These are phyloP conservation scores for Rutstroemia sp. DNA, from an alignment of 2,329 filamentous ascomycete genomes.

Conservation along the genomic window DNA sequence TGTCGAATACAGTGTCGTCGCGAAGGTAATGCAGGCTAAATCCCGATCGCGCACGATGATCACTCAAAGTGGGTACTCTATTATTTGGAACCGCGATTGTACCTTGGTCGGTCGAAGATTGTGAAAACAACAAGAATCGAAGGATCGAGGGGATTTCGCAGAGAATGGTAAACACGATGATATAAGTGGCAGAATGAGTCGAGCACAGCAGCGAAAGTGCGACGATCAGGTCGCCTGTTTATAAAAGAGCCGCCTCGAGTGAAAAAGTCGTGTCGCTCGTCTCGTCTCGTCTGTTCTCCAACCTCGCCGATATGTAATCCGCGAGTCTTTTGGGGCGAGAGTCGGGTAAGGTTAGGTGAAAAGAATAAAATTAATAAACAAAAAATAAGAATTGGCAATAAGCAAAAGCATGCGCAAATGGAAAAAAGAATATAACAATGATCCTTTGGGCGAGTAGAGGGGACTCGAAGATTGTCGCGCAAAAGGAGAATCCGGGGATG, in stretches of 20 bases:
- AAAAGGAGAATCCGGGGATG: slow-evolving; percentile 9
- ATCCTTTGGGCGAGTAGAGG: neutral
- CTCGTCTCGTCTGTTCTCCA: slow-evolving; percentile 16
- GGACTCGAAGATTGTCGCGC: neutral
- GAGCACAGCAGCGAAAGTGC: slow-evolving; percentile 15
- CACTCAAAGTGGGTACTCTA: slow-evolving; percentile 8
- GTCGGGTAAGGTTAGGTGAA: neutral
- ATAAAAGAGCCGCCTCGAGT: slow-evolving; percentile 12
- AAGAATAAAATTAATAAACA: neutral
- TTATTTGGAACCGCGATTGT: slow-evolving; percentile 3
- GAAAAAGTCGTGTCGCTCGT: slow-evolving; percentile 11
- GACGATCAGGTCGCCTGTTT: slow-evolving; percentile 14
- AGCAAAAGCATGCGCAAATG: neutral
- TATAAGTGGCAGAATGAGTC: neutral
- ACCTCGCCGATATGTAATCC: slow-evolving; percentile 13
- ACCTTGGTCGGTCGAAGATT: slow-evolving; percentile 13
- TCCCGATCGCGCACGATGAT: slow-evolving; percentile 13
- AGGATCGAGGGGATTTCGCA: neutral
- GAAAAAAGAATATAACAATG: neutral
- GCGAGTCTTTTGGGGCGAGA: slow-evolving; percentile 4
- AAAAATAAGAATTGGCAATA: neutral
- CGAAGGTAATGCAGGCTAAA: slow-evolving; percentile 22
- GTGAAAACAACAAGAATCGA: slow-evolving; percentile 6
- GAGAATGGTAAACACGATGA: neutral
- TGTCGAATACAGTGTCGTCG: slow-evolving; percentile 12